These are phyloP conservation scores for Aspergillus neotritici DNA, from an alignment of 2,329 filamentous ascomycete genomes.

Conservation along the genomic window DNA sequence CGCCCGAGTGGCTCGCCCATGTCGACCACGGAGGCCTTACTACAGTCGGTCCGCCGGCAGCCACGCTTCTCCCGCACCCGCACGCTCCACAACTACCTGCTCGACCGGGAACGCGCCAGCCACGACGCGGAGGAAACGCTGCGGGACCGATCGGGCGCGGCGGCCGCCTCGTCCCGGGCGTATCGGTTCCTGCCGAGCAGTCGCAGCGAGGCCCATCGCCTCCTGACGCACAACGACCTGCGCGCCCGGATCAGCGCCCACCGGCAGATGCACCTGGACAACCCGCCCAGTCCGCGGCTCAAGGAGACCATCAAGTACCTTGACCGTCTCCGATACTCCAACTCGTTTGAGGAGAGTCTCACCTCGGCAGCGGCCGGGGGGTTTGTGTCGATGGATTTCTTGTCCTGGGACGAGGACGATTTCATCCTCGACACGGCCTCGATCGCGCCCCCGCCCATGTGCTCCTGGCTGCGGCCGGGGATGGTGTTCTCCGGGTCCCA, in stretches of 20 bases:
- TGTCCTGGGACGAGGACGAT: constrained; percentile 49
- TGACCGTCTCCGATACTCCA: constrained; percentile 51
- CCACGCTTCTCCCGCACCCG: constrained; percentile 34
- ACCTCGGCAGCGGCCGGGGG: constrained; percentile 49
- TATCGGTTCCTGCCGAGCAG: constrained; percentile 30
- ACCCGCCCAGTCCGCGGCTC: constrained; percentile 37
- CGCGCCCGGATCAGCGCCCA: constrained; percentile 33
- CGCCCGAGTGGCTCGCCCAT: constrained; percentile 21
- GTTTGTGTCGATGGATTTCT: constrained; percentile 50
- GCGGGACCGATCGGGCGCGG: constrained; percentile 12
- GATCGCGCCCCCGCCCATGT: constrained; percentile 48
- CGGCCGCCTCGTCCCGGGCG: constrained; percentile 19
- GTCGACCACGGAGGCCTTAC: constrained; percentile 34
- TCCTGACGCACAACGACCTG: constrained; percentile 30
- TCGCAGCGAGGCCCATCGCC: constrained; percentile 24
- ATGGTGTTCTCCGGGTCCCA: constrained; percentile 58
- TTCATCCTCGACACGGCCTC: constrained; percentile 53
- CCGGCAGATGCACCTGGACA: constrained; percentile 32
- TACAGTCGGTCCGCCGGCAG: constrained; percentile 39
- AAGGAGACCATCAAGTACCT: constrained; percentile 59
- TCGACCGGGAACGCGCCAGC: constrained; percentile 28
- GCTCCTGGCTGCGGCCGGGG: constrained; percentile 59
- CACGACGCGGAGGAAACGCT: constrained; percentile 20
- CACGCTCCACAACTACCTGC: constrained; percentile 36
- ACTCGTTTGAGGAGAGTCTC: constrained; percentile 50